Conservation (phyloP, 371 early-diverging fungal genomes). For the Chytridiales sp. region DNA sequence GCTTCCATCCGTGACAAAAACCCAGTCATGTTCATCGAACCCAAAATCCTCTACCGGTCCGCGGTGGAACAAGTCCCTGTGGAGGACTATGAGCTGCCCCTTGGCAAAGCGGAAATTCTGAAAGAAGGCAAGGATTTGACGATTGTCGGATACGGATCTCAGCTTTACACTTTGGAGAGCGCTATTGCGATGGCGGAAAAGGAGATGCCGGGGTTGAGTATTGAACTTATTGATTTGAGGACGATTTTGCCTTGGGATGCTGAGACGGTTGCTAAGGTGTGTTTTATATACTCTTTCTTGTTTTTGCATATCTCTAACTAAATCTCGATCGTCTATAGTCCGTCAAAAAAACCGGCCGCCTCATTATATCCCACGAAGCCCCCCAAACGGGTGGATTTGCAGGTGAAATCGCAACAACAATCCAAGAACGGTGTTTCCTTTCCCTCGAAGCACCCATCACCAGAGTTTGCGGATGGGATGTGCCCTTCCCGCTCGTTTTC, state of each 20-base stretch:
- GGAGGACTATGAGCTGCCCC: slow-evolving; percentile 86
- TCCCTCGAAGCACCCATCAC: slow-evolving; percentile 83
- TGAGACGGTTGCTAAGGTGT: slow-evolving; percentile 79
- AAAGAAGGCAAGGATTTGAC: slow-evolving; percentile 88
- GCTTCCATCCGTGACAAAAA: slow-evolving; percentile 92
- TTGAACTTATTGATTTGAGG: slow-evolving; percentile 93
- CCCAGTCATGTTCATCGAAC: slow-evolving; percentile 95
- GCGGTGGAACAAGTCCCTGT: slow-evolving; percentile 96
- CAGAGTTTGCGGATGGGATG: slow-evolving; percentile 88
- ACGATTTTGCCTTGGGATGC: slow-evolving; percentile 93
- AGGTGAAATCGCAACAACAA: slow-evolving; percentile 89
- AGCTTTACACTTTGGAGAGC: slow-evolving; percentile 88
- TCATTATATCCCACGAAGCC: slow-evolving; percentile 95
- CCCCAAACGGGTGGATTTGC: slow-evolving; percentile 92
- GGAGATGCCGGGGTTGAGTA: slow-evolving; percentile 82
- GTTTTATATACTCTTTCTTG: slow-evolving; percentile 2
- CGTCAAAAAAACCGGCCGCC: slow-evolving; percentile 93
- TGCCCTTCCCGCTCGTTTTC: slow-evolving; percentile 94
- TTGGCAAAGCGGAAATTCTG: slow-evolving; percentile 93
- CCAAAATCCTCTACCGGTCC: slow-evolving; percentile 94
- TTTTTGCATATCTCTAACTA: slow-evolving; percentile 2
- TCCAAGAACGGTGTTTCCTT: slow-evolving; percentile 73
- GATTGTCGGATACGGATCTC: slow-evolving; percentile 92
- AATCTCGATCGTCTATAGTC: slow-evolving; percentile 49
- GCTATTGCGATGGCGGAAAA: slow-evolving; percentile 88